Evolutionary conservation across 352 stramenopile genomes (phyloP).

Genomic region (Saprolegnia diclina): DNA sequence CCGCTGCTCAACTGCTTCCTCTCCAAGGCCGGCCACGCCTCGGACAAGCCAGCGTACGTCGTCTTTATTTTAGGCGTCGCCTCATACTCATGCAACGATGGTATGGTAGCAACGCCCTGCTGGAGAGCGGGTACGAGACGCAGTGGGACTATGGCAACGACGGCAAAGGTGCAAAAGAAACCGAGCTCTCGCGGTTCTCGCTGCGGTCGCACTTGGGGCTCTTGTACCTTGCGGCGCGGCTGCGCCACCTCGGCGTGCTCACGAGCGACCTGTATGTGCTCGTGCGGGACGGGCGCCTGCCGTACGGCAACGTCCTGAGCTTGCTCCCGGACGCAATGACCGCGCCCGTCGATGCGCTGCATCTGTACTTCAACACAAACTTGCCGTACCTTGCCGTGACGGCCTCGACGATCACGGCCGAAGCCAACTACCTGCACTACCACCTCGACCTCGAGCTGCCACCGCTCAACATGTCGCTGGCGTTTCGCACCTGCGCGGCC

Average conservation of each 20-base stretch:
- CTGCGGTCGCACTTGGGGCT: slow-evolving; percentile 12
- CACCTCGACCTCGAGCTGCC: slow-evolving; percentile 66
- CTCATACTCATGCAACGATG: neutral
- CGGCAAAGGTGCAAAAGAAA: neutral
- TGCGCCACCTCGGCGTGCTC: slow-evolving; percentile 15
- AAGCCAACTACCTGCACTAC: slow-evolving; percentile 48
- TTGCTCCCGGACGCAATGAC: slow-evolving; percentile 2
- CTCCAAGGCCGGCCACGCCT: neutral
- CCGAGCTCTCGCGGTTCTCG: neutral
- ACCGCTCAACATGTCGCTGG: slow-evolving; percentile 58
- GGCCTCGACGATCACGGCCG: neutral
- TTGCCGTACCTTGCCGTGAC: neutral
- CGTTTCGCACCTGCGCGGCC: slow-evolving; percentile 45
- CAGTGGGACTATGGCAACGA: slow-evolving; percentile 17
- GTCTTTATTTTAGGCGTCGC: neutral
- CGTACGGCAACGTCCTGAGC: slow-evolving; percentile 9
- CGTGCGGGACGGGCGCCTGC: neutral
- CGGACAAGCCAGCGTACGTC: neutral
- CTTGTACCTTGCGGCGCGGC: slow-evolving; percentile 12
- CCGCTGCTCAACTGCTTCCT: slow-evolving; percentile 21
- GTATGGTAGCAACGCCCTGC: neutral
- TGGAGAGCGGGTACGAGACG: slow-evolving; percentile 18
- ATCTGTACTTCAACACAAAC: slow-evolving; percentile 13
- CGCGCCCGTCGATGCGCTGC: neutral
- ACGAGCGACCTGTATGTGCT: slow-evolving; percentile 18